A percentile compares a stretch with the other conserved stretches of the same genome.
Evolutionary conservation across 768 basidiomycete genomes (phyloP).

Genomic region (Amanita pseudoporphyria): DNA sequence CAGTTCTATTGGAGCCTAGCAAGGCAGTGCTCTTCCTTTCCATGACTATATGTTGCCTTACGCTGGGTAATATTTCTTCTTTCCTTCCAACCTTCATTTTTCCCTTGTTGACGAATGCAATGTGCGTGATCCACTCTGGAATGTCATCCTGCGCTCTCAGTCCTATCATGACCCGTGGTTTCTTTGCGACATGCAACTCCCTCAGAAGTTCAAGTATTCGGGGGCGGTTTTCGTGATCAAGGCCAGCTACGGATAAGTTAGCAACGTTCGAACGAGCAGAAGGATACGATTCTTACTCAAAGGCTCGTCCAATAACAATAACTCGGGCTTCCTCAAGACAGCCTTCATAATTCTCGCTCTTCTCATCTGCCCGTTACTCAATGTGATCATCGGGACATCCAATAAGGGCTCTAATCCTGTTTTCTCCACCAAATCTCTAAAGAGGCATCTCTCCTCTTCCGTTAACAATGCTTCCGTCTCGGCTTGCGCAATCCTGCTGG

Average conservation of each 20-base stretch:
- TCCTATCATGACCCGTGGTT: conserved; percentile 52
- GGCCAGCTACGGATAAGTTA: conserved; percentile 45
- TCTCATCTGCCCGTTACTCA: conserved; percentile 90
- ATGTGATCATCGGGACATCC: conserved; percentile 75
- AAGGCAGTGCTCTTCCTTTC: background rate
- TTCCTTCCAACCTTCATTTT: conserved; percentile 43
- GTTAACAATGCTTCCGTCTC: conserved; percentile 15
- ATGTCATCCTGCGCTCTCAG: conserved; percentile 61
- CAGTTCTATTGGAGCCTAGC: background rate
- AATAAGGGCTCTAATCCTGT: conserved; percentile 56
- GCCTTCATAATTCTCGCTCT: conserved; percentile 77
- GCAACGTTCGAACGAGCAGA: background rate
- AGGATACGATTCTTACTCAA: conserved; percentile 45
- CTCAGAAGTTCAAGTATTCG: conserved; percentile 45
- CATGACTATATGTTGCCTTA: background rate
- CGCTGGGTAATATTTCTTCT: conserved; percentile 17
- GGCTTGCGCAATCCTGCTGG: conserved; percentile 7
- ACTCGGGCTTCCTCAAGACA: conserved; percentile 55
- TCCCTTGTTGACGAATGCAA: conserved; percentile 44
- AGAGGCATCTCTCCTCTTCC: conserved; percentile 21
- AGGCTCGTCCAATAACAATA: conserved; percentile 88
- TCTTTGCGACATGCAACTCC: conserved; percentile 34
- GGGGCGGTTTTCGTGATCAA: conserved; percentile 56
- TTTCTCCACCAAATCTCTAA: conserved; percentile 43
- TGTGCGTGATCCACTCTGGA: conserved; percentile 64